Percentiles rank a stretch among this genome's conserved stretches.
These are phyloP conservation scores for Malbranchea zuffiana DNA, from an alignment of 2,329 filamentous ascomycete species.

Conservation along the genomic window DNA sequence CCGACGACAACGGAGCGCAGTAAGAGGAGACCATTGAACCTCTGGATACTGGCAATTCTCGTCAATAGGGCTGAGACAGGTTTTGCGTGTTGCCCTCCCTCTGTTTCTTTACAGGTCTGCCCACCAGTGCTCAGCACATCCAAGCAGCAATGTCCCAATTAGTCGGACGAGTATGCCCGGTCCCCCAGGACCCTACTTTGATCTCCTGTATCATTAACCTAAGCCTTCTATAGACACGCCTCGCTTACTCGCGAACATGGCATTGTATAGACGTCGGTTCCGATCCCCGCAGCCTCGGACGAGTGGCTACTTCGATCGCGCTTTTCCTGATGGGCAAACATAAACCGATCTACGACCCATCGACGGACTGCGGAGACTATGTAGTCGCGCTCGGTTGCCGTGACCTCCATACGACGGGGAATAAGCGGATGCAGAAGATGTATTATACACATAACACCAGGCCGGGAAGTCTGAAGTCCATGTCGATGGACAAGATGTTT, in stretches of 20 bases:
- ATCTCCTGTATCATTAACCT: neutral
- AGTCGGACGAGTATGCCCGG: conserved; percentile 33
- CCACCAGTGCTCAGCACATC: too few species aligned
- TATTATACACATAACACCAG: conserved; percentile 93
- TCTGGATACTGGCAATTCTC: too few species aligned
- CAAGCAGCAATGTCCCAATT: conserved; percentile 33
- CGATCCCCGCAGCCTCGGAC: conserved; percentile 69
- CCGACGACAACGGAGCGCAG: too few species aligned
- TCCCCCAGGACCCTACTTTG: conserved; percentile 3
- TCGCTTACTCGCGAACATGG: conserved; percentile 95
- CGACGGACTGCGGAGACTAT: conserved; percentile 97
- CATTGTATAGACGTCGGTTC: conserved; percentile 70
- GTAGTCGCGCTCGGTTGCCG: conserved; percentile 87
- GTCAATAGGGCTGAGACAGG: too few species aligned
- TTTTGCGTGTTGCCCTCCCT: too few species aligned
- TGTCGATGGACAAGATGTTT: conserved; percentile 93
- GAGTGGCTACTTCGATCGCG: conserved; percentile 78
- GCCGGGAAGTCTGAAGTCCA: conserved; percentile 72
- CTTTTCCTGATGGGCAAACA: conserved; percentile 93
- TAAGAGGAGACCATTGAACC: too few species aligned
- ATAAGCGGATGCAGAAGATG: conserved; percentile 85
- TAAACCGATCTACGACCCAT: conserved; percentile 95
- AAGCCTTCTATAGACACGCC: conserved; percentile 57
- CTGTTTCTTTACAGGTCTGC: too few species aligned
- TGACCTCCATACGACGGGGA: conserved; percentile 76